Evolutionary conservation across 768 basidiomycete species (phyloP), one percentile per base, ranked within the genome.

Genomic region (Termitomyces eurrhizus): DNA sequence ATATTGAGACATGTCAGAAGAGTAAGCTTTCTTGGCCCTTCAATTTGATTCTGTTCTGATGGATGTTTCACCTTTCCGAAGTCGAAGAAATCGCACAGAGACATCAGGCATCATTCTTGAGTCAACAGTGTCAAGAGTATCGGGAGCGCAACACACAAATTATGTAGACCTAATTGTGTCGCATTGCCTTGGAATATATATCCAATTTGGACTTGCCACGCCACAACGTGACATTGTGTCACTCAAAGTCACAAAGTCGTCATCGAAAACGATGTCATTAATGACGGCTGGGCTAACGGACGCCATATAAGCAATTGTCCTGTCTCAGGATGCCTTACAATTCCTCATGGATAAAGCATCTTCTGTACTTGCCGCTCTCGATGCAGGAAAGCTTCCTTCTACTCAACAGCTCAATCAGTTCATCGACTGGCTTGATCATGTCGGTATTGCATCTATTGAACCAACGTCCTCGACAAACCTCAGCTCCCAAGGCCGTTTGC

Each of bases 301-400:
- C 16, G 8, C 4, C 13, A 32, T 44, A 48, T 35, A 46, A 56
- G 1, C 21, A 26, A 29, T 21, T 9, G 7, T 29, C 29, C 6
- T 21, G 18, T 7, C 2, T 5, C 9, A 29, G 4, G 7, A 49
- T 57, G 35, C 24, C 7, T 24, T 18, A 16, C n/a, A 24, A 14
- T 29, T 39, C 26, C 16, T 59, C 58, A 90, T 90, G 88, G 86
- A 91, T 59, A 83, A 82, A 74, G 62, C 80, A 52, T 77, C 86
- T 18, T 84, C 85, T 41, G 66, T 89, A 29, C 68, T 87, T 59
- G 89, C 86, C 51, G 89, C 89, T 8, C 72, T 90, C 65, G 80
- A 84, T 62, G 87, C 88, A 18, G 87, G 87, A 24, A 91, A 91
- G 68, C 74, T 89, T 4, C 89, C 89, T 18, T 78, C 78, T 1